Base-by-base conservation (phyloP, 805 yeast genomes). In the Priceomyces castillae region DNA sequence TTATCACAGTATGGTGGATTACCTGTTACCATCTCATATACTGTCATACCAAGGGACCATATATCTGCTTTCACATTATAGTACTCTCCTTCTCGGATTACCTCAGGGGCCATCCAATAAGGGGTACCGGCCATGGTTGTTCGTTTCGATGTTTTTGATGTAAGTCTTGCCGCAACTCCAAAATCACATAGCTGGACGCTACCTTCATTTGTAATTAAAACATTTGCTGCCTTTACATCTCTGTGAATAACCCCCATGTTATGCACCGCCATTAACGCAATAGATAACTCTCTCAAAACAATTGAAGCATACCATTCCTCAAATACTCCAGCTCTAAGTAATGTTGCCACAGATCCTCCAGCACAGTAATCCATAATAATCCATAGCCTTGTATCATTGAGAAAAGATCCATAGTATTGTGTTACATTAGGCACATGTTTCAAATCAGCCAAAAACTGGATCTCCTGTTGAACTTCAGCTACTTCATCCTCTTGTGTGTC, bases 51-150 rank as follows among this genome's bases (percentile, higher is more conserved):
- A 38, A 92, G 64, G 0, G 98, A 90, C 99, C 99, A 94, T 6
- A 94, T 87, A 63, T 94, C 99, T 0, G 96, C 99, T 64, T 84
- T 90, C 35, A 84, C 78, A 61, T 87, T 96, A 71, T 94, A 86
- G 7, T 84, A 77, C 12, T 84, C 86, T 33, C 95, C 95, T 62
- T 92, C 97, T 67, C 87, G 77, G 31, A 92, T 92, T 25, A 92
- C 99, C 62, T 92, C 99, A 0, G 99, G 99, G 0, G 99, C 97
- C 99, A 94, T 94, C 99, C 99, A 94, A 60, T 90, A 94, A 0
- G 95, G 95, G 0, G 95, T 86, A 6, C 95, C 95, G 0, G 96
- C 98, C 80, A 95, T 90, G 0, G 99, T 94, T 28, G 92, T 86
- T 54, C 99, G 74, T 59, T 90, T 88, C 37, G 83, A 62, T 15